A percentile compares a stretch with the other conserved stretches of the same genome.
These are phyloP conservation scores for Tricholoma bakamatsutake DNA, from an alignment of 768 basidiomycete genomes.

Conservation along the genomic window DNA sequence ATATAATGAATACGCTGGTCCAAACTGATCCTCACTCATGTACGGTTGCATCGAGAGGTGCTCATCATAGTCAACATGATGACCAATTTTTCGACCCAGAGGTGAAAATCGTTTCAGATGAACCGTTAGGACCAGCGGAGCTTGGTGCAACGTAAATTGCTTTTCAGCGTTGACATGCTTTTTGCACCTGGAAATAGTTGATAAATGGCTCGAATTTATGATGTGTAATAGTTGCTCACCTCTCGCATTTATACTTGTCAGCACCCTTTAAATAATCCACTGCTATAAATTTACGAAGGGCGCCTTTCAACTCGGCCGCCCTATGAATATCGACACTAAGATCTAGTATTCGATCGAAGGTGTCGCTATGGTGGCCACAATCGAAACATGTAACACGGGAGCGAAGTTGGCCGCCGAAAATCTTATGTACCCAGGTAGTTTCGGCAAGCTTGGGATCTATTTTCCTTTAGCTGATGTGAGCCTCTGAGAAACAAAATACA, in stretches of 20 bases:
- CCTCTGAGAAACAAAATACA: not conserved
- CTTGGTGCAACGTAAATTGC: slow-evolving; percentile 80
- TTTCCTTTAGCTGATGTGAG: slow-evolving; percentile 42
- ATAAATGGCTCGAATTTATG: not conserved
- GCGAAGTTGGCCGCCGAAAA: slow-evolving; percentile 89
- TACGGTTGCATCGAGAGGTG: slow-evolving; percentile 62
- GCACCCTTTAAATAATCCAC: slow-evolving; percentile 81
- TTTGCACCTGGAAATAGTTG: slow-evolving; percentile 64
- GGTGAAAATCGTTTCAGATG: slow-evolving; percentile 96
- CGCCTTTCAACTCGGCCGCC: slow-evolving; percentile 56
- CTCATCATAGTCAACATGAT: slow-evolving; percentile 74
- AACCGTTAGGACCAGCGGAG: slow-evolving; percentile 83
- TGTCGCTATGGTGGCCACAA: slow-evolving; percentile 88
- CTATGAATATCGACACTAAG: slow-evolving; percentile 85
- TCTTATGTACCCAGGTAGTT: slow-evolving; percentile 89
- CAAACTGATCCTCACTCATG: slow-evolving; percentile 79
- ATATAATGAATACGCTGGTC: slow-evolving; percentile 80
- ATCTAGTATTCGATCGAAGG: slow-evolving; percentile 92
- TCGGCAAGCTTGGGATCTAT: slow-evolving; percentile 65
- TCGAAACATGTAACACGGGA: slow-evolving; percentile 83
- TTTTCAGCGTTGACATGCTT: slow-evolving; percentile 88
- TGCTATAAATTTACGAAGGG: slow-evolving; percentile 73
- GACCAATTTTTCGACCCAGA: slow-evolving; percentile 79
- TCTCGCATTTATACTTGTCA: slow-evolving; percentile 98
- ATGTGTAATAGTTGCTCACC: slow-evolving; percentile 47